Percentiles rank a stretch among this genome's conserved stretches.
These are phyloP conservation scores for Hypericum perforatum DNA, from an alignment of 345 rosid species.

Conservation along the genomic window DNA sequence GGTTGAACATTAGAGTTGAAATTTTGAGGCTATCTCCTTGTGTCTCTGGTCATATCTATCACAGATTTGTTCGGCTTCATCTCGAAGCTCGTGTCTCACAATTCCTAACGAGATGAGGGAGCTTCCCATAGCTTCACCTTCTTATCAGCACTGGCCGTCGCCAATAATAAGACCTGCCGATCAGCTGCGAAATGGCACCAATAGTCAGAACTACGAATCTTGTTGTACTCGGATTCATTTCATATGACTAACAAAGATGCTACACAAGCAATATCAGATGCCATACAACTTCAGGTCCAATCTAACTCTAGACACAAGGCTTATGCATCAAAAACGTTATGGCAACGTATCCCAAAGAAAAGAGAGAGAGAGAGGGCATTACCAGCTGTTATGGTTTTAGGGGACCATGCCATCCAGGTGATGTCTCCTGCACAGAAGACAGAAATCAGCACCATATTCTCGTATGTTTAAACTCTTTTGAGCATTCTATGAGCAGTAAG, in stretches of 20 bases:
- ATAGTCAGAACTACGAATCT: neutral
- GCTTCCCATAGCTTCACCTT: slow-evolving; percentile 88
- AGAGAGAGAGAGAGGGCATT: slow-evolving; percentile 10
- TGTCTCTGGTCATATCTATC: no score
- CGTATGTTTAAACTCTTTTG: neutral
- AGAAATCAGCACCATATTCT: slow-evolving; percentile 4
- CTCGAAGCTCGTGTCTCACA: neutral
- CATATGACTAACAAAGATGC: no score
- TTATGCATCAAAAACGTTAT: no score
- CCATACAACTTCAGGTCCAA: no score
- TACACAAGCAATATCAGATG: no score
- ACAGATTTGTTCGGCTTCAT: no score
- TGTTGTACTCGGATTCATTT: neutral
- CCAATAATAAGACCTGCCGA: slow-evolving; percentile 39
- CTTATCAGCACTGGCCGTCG: slow-evolving; percentile 71
- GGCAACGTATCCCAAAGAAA: no score
- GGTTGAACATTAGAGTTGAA: no score
- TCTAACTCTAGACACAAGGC: no score
- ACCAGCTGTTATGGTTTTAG: slow-evolving; percentile 56
- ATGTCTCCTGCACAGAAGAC: slow-evolving; percentile 55
- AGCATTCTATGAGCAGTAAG: no score
- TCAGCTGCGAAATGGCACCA: slow-evolving; percentile 35
- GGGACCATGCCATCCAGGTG: slow-evolving; percentile 74
- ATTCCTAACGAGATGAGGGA: slow-evolving; percentile 26
- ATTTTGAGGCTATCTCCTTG: no score